Percentiles rank a stretch among this genome's conserved stretches.
These are phyloP conservation scores for Flaveria bidentis DNA, from an alignment of 129 eudicot species.

Conservation along the genomic window DNA sequence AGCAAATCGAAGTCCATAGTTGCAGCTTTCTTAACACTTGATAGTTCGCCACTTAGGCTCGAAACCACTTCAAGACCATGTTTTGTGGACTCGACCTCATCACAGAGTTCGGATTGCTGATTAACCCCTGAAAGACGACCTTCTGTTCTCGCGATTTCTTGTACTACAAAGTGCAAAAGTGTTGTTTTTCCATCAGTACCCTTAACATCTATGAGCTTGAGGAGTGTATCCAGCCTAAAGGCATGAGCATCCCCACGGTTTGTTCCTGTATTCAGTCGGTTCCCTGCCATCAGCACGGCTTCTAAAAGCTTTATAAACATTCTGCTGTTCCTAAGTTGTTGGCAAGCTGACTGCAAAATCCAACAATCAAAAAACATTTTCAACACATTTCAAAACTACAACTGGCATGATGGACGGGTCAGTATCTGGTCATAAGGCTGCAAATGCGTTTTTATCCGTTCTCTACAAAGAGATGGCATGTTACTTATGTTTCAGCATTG, in stretches of 20 bases:
- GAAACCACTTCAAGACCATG: slow-evolving; percentile 76
- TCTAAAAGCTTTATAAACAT: slow-evolving; percentile 73
- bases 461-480: too few species aligned
- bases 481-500: too few species aligned
- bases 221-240: slow-evolving; percentile 80
- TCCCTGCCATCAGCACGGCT: slow-evolving; percentile 73
- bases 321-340: slow-evolving; percentile 68
- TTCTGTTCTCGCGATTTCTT: slow-evolving; percentile 67
- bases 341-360: slow-evolving; percentile 62
- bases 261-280: slow-evolving; percentile 73
- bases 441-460: too few species aligned
- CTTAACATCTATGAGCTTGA: slow-evolving; percentile 71
- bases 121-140: slow-evolving; percentile 46
- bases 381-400: not conserved
- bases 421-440: too few species aligned
- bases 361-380: not conserved
- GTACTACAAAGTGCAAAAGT: slow-evolving; percentile 79
- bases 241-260: slow-evolving; percentile 81
- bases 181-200: slow-evolving; percentile 77
- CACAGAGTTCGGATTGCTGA: slow-evolving; percentile 42
- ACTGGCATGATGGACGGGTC: not conserved
- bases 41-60: slow-evolving; percentile 67
- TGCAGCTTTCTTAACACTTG: slow-evolving; percentile 74
- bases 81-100: slow-evolving; percentile 57
- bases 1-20: slow-evolving; percentile 57